Evolutionary conservation across 352 stramenopile genomes (phyloP), one percentile per base, ranked within the genome.

Genomic region (Thalassiosira allenii): DNA sequence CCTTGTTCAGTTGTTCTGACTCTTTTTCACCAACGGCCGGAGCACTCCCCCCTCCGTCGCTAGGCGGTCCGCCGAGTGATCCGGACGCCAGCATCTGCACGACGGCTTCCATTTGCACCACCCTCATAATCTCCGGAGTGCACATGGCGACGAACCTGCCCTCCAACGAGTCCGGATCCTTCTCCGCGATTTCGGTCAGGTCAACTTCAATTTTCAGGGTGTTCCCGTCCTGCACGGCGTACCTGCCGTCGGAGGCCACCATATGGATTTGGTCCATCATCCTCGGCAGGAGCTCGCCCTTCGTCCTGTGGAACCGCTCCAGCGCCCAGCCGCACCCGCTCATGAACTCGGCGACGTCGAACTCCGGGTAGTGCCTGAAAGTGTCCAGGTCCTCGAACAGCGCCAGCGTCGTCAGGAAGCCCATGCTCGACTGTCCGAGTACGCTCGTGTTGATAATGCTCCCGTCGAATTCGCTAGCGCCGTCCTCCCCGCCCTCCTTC

Each of bases 321-420:
- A 93, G 59, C 20, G 88, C 88, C 43, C 77, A 88, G 4, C 63
- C 75, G n/a, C 83, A 81, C 14, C 81, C 86, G 20, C 82, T 44
- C 43, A 88, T 62, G 49, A 93, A 93, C 47, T 91, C 69, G 0
- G 33, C 29, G 3, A 79, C 34, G 43, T 88, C 58, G 74, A 86
- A 86, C 34, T 84, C 61, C 20, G 69, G 59, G 52, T 84, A 27
- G 54, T 76, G 62, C 17, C 59, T 67, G n/a, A 90, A 91, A 67
- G 83, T 83, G 23, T 77, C 51, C n/a, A 93, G 70, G 66, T 91
- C 86, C 49, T 92, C 49, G 61, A 84, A 91, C 3, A 93, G 58
- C 6, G 81, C 75, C 59, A 92, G 44, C 3, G 81, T 71, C 27
- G 87, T 81, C 17, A 86, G 56, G 27, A 82, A 61, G 17, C 88